Conservation (phyloP, 768 basidiomycete species). For the Tulasnella sp. region DNA sequence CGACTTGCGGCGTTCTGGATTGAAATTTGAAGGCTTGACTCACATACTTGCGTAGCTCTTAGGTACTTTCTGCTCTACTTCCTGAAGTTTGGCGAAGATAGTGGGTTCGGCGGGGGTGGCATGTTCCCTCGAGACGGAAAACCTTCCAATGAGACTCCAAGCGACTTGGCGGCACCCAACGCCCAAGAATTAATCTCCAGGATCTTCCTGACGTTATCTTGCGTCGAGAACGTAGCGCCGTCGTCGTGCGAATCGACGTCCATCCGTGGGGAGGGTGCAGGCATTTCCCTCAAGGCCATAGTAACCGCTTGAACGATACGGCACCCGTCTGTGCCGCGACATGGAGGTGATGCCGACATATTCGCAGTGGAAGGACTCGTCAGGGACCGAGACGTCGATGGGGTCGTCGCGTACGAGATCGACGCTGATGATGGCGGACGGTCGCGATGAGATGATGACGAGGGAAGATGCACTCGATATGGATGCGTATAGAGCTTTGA, state of each 20-base stretch:
- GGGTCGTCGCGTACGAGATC: background rate
- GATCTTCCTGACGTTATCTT: slow-evolving; percentile 1
- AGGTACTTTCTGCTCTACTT: background rate
- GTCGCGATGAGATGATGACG: background rate
- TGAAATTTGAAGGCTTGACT: background rate
- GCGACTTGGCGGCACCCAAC: background rate
- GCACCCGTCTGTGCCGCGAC: background rate
- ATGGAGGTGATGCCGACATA: background rate
- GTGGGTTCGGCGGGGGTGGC: background rate
- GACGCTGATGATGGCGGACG: background rate
- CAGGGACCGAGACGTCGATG: background rate
- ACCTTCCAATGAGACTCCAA: background rate
- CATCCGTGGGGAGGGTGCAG: background rate
- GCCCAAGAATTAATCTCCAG: background rate
- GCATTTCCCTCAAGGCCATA: background rate
- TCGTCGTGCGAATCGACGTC: background rate
- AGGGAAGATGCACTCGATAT: background rate
- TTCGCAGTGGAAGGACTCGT: background rate
- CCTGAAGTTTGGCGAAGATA: background rate
- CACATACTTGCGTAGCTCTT: background rate
- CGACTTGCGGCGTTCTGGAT: background rate
- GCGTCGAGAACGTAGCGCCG: background rate
- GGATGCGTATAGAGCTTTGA: background rate
- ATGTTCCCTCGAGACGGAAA: background rate
- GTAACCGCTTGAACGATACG: background rate